phyloP scores from a whole-genome alignment of 2,329 filamentous ascomycete species.

The Pestalotiopsis sp. region DNA sequence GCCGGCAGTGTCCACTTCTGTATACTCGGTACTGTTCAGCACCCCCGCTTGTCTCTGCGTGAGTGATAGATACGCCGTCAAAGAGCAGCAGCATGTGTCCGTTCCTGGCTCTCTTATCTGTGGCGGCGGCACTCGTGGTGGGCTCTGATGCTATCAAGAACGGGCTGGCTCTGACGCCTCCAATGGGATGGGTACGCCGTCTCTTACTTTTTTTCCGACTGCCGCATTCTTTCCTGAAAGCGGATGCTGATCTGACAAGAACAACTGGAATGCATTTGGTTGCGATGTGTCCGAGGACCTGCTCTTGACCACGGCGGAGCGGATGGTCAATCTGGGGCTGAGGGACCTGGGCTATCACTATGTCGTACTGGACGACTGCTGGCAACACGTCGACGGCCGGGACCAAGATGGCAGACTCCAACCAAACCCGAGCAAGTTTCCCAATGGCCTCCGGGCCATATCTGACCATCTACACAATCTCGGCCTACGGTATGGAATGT shows the following conservation, averaged over 20 bases:
- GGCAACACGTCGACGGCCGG: slow-evolving; percentile 13
- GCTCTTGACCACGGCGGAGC: slow-evolving; percentile 14
- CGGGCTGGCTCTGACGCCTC: slow-evolving; percentile 22
- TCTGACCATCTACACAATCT: slow-evolving; percentile 37
- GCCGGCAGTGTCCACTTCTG: no score
- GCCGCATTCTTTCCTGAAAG: not conserved
- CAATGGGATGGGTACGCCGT: slow-evolving; percentile 22
- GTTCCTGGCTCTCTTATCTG: not conserved
- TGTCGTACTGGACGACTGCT: slow-evolving; percentile 22
- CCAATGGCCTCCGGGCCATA: slow-evolving; percentile 37
- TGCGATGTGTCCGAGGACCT: slow-evolving; percentile 23
- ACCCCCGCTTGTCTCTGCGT: no score
- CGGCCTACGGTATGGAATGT: slow-evolving; percentile 42
- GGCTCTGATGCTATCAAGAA: slow-evolving; percentile 20
- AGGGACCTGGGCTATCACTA: slow-evolving; percentile 21
- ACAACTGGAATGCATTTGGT: slow-evolving; percentile 27
- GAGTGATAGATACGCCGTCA: no score
- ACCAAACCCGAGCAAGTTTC: slow-evolving; percentile 33
- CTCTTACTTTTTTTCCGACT: not conserved
- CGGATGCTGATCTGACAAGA: not conserved
- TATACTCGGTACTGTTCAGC: no score
- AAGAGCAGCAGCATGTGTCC: not conserved
- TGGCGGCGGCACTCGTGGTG: slow-evolving; percentile 15
- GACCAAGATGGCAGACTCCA: slow-evolving; percentile 8
- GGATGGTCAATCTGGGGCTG: slow-evolving; percentile 18